phyloP scores from a whole-genome alignment of 1,139 yeast genomes.

The Yamadazyma conglobata region DNA sequence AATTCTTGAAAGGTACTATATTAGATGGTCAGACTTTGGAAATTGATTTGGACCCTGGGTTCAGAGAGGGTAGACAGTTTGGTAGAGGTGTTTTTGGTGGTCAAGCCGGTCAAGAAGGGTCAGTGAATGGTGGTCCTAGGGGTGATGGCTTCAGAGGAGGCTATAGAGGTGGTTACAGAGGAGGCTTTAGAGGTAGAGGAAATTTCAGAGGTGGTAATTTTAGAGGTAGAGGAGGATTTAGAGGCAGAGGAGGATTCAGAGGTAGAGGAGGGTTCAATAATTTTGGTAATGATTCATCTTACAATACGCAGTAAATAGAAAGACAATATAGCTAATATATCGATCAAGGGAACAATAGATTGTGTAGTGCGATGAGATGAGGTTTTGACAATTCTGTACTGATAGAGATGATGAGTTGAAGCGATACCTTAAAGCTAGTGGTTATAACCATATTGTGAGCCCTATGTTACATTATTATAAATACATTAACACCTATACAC shows the following conservation, averaged over 20 bases:
- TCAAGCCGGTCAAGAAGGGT: conserved; percentile 50
- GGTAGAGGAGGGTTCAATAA: conserved; percentile 26
- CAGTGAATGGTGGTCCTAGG: conserved; percentile 13
- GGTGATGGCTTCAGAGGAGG: conserved; percentile 20
- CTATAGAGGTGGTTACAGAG: conserved; percentile 26
- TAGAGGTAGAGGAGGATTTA: conserved; percentile 28
- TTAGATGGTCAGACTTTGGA: conserved; percentile 77
- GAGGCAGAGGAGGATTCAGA: conserved; percentile 30
- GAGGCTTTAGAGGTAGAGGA: conserved; percentile 25
- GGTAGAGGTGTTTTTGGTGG: conserved; percentile 94
- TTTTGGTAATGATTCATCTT: conserved; percentile 1
- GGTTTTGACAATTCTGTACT: too few species aligned
- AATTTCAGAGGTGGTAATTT: conserved; percentile 23
- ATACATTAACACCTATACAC: too few species aligned
- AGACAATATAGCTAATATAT: too few species aligned
- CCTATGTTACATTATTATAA: too few species aligned
- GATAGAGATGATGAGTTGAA: too few species aligned
- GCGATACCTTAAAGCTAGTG: too few species aligned
- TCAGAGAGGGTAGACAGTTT: conserved; percentile 88
- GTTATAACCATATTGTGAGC: too few species aligned
- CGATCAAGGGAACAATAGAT: too few species aligned
- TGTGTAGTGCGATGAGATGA: too few species aligned
- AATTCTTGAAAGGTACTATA: conserved; percentile 74
- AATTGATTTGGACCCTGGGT: conserved; percentile 93
- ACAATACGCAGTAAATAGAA: too few species aligned